Conservation (phyloP, 768 basidiomycete genomes). For the Xerocomellus amylosporus region DNA sequence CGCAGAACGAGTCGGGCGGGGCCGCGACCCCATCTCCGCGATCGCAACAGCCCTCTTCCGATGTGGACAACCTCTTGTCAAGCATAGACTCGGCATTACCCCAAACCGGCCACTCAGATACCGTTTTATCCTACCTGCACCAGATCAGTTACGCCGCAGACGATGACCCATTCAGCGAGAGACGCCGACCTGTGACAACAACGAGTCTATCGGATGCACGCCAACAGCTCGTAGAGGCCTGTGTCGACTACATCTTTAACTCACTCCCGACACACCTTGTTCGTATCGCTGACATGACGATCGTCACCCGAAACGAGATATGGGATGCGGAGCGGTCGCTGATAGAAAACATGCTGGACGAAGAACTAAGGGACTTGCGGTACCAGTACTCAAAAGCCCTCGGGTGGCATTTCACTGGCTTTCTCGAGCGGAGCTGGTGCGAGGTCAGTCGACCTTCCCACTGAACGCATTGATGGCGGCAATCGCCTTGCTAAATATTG, state of each 20-base stretch:
- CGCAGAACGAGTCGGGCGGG: background rate
- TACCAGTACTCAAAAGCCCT: conserved; percentile 4
- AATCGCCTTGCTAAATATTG: background rate
- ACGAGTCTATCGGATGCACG: conserved; percentile 1
- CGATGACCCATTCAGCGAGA: conserved; percentile 10
- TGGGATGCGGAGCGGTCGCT: conserved; percentile 3
- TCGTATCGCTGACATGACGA: conserved; percentile 4
- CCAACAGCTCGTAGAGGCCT: conserved; percentile 2
- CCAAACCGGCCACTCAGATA: background rate
- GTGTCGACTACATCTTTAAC: conserved; percentile 7
- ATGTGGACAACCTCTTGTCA: background rate
- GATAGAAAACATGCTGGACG: background rate
- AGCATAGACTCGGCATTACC: background rate
- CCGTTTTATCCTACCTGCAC: conserved; percentile 6
- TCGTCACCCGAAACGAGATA: conserved; percentile 4
- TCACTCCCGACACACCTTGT: conserved; percentile 7
- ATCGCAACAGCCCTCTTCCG: background rate
- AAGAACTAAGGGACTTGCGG: background rate
- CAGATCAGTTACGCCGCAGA: conserved; percentile 7
- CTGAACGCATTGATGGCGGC: too few species aligned
- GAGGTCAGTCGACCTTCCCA: background rate
- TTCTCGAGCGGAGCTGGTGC: conserved; percentile 7
- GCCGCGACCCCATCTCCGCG: background rate
- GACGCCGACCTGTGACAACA: background rate
- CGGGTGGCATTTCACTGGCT: conserved; percentile 3